Percentiles rank a stretch among this genome's conserved stretches.
These are phyloP conservation scores for Schizochytrium sp. DNA, from an alignment of 108 stramenopile genomes.

Conservation along the genomic window DNA sequence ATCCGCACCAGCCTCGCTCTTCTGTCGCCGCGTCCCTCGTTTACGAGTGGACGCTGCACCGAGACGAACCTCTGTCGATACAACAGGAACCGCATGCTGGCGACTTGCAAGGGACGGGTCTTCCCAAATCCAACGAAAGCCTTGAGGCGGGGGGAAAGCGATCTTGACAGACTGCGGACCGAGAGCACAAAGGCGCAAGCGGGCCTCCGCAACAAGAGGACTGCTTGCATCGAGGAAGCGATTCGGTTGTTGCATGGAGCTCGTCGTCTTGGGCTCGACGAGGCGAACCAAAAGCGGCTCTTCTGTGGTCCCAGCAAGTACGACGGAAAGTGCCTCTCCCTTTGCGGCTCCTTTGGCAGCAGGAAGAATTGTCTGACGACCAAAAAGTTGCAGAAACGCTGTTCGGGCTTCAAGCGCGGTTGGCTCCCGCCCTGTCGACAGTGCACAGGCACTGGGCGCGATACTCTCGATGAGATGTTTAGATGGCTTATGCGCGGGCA, in stretches of 20 bases:
- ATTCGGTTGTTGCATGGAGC: background rate
- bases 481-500: too few relatives aligned
- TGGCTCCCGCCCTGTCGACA: background rate
- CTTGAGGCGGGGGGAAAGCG: background rate
- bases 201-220: background rate
- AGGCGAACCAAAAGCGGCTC: background rate
- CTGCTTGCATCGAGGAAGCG: background rate
- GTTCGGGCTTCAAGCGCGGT: background rate
- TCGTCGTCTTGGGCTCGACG: background rate
- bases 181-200: background rate
- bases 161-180: background rate
- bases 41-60: background rate
- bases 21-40: too few relatives aligned
- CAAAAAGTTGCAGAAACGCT: background rate
- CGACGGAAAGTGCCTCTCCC: background rate
- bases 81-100: background rate
- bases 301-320: background rate
- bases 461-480: too few relatives aligned
- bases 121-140: background rate
- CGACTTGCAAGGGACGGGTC: background rate
- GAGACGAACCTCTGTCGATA: background rate
- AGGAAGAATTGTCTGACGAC: background rate
- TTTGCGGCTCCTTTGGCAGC: background rate
- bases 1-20: too few relatives aligned
- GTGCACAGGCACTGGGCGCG: background rate